These are phyloP conservation scores for Poterioochromonas sp. DNA, from an alignment of 352 stramenopile genomes.

Conservation along the genomic window DNA sequence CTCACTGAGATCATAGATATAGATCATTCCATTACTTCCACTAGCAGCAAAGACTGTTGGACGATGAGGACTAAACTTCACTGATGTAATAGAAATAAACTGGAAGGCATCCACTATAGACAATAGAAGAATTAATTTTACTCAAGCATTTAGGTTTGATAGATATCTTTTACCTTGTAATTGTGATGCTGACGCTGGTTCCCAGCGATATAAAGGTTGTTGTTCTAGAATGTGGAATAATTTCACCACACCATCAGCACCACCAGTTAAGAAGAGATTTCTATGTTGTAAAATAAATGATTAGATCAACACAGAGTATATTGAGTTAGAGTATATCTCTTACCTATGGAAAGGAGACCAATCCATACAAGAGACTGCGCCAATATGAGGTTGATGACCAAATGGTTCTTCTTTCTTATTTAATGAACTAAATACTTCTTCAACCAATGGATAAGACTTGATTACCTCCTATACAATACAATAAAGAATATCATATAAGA, in stretches of 20 bases:
- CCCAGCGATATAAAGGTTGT: not conserved
- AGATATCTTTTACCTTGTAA: no score
- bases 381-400: conserved; percentile 57
- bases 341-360: conserved; percentile 66
- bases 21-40: not conserved
- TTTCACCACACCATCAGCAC: conserved; percentile 62
- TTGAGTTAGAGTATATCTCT: not conserved
- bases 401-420: conserved; percentile 42
- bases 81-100: not conserved
- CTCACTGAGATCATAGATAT: not conserved
- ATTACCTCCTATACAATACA: not conserved
- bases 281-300: conserved; percentile 37
- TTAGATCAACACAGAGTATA: conserved; percentile 21
- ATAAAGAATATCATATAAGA: no score
- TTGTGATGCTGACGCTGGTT: not conserved
- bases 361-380: conserved; percentile 62
- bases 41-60: conserved; percentile 16
- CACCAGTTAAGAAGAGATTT: conserved; percentile 63
- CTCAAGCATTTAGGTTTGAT: no score
- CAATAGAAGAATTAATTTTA: no score
- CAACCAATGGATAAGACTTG: not conserved
- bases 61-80: not conserved
- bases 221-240: conserved; percentile 55
- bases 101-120: no score
- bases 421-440: not conserved